These are phyloP conservation scores for Colletotrichum truncatum DNA, from an alignment of 2,329 filamentous ascomycete genomes.

Conservation along the genomic window DNA sequence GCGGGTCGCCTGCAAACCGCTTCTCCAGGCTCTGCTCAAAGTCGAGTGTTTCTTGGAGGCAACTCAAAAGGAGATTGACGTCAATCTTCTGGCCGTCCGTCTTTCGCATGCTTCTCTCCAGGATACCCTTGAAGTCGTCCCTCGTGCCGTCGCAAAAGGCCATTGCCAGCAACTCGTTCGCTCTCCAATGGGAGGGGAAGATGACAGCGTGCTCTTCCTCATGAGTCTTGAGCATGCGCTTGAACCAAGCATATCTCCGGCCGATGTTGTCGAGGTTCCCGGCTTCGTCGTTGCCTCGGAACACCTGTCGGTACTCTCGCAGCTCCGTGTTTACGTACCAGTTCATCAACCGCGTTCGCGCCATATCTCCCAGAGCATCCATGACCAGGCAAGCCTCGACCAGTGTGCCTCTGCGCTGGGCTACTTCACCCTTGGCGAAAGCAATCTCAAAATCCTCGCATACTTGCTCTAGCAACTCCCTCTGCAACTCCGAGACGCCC, in stretches of 20 bases:
- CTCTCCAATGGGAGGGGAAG: slow-evolving; percentile 88
- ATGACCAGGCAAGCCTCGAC: slow-evolving; percentile 92
- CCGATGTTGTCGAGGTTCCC: slow-evolving; percentile 97
- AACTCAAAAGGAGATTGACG: slow-evolving; percentile 87
- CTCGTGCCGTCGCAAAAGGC: slow-evolving; percentile 95
- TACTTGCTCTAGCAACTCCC: slow-evolving; percentile 94
- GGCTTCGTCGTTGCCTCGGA: slow-evolving; percentile 95
- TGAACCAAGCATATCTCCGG: slow-evolving; percentile 94
- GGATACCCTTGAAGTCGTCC: slow-evolving; percentile 93
- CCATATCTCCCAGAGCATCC: slow-evolving; percentile 91
- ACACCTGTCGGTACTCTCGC: slow-evolving; percentile 94
- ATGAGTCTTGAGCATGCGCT: slow-evolving; percentile 92
- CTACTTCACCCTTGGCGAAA: slow-evolving; percentile 88
- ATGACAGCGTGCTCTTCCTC: slow-evolving; percentile 91
- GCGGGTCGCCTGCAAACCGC: slow-evolving; percentile 77
- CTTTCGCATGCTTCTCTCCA: slow-evolving; percentile 86
- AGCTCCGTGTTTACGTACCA: slow-evolving; percentile 99
- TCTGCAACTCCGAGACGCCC: slow-evolving; percentile 92
- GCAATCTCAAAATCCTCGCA: slow-evolving; percentile 98
- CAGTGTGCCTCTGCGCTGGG: slow-evolving; percentile 73
- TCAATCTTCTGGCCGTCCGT: slow-evolving; percentile 83
- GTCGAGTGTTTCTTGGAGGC: slow-evolving; percentile 93
- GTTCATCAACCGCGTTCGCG: slow-evolving; percentile 81
- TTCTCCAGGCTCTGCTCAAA: slow-evolving; percentile 94
- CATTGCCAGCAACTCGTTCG: slow-evolving; percentile 89